phyloP scores from a whole-genome alignment of 1,284 basidiomycete genomes.

The Leucoagaricus sp. region DNA sequence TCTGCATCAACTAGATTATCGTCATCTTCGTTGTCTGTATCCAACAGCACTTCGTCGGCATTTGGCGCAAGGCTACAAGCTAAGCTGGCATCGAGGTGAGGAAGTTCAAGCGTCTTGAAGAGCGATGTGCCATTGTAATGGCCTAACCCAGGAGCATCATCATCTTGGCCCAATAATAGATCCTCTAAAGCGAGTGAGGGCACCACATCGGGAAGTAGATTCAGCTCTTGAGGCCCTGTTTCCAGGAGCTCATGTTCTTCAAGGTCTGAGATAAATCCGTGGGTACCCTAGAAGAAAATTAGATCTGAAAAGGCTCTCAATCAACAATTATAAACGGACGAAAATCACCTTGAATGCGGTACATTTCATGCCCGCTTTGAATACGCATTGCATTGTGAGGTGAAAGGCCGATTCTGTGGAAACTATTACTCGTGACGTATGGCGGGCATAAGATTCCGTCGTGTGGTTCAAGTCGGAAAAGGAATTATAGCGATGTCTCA shows the following conservation, averaged over 20 bases:
- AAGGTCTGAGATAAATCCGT: slow-evolving; percentile 7
- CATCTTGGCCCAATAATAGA: slow-evolving; percentile 7
- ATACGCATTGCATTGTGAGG: slow-evolving; percentile 14
- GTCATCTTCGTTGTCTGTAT: slow-evolving; percentile 5
- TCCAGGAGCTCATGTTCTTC: slow-evolving; percentile 15
- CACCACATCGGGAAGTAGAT: neutral
- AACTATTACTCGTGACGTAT: neutral
- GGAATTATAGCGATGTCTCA: neutral
- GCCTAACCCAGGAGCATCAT: neutral
- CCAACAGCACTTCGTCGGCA: neutral
- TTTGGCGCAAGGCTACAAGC: neutral
- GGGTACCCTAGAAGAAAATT: slow-evolving; percentile 13
- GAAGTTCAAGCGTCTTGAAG: neutral
- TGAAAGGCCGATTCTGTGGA: slow-evolving; percentile 9
- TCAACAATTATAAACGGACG: neutral
- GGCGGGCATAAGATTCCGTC: neutral
- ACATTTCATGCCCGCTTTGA: slow-evolving; percentile 13
- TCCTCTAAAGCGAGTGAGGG: neutral
- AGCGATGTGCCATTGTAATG: neutral
- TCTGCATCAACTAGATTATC: neutral
- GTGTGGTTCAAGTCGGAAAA: neutral
- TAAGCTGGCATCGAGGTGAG: neutral
- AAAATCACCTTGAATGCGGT: slow-evolving; percentile 15
- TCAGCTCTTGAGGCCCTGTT: neutral
- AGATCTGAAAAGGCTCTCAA: neutral